phyloP scores from a whole-genome alignment of 768 basidiomycete species.

The Kondoa subrosea region DNA sequence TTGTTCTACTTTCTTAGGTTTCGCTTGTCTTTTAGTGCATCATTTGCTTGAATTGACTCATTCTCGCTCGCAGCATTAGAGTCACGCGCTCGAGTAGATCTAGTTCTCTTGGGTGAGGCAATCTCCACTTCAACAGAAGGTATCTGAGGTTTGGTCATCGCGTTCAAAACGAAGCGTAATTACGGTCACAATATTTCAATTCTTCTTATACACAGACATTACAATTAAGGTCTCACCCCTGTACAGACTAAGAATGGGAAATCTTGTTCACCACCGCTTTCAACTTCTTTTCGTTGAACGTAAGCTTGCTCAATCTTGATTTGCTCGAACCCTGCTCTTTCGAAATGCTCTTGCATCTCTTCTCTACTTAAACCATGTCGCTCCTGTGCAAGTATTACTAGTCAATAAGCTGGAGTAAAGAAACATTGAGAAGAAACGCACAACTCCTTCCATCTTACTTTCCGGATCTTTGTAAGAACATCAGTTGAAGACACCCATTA shows the following conservation, averaged over 20 bases:
- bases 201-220: background rate
- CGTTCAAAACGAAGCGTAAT: background rate
- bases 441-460: slow-evolving; percentile 2
- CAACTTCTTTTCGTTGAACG: background rate
- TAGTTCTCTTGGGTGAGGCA: too few species aligned
- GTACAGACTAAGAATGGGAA: slow-evolving; percentile 6
- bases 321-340: background rate
- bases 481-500: background rate
- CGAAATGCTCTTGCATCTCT: background rate
- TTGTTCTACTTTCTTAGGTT: too few species aligned
- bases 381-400: too few species aligned
- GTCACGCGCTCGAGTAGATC: too few species aligned
- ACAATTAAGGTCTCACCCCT: background rate
- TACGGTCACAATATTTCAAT: too few species aligned
- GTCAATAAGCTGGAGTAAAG: too few species aligned
- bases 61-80: too few species aligned
- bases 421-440: too few species aligned
- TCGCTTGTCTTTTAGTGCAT: too few species aligned
- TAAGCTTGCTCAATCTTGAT: background rate
- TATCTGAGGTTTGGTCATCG: background rate
- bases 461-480: background rate
- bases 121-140: too few species aligned
- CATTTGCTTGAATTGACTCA: too few species aligned
- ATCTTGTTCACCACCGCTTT: background rate
- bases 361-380: slow-evolving; percentile 2